Evolutionary conservation across 176 grass and related monocot species (phyloP).

Genomic region (Oryza nivara): DNA sequence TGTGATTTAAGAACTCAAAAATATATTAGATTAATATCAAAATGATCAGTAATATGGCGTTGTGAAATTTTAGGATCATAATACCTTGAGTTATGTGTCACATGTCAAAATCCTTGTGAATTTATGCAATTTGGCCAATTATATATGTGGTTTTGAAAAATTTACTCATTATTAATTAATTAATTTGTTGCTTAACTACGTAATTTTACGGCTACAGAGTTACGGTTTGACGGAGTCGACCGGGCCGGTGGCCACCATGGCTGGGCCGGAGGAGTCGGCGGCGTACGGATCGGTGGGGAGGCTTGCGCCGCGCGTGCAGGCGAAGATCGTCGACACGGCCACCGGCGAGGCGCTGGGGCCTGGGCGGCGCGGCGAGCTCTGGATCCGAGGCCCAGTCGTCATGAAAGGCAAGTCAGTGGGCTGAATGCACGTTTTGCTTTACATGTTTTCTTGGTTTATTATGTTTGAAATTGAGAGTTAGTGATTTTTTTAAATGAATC

Average conservation of each 20-base stretch:
- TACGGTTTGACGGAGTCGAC: constrained; percentile 85
- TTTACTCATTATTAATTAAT: background rate
- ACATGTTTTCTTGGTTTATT: background rate
- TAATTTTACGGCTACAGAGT: constrained; percentile 41
- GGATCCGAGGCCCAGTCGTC: constrained; percentile 62
- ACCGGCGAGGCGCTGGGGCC: constrained; percentile 67
- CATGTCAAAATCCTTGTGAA: too few species aligned
- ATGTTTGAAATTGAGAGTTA: background rate
- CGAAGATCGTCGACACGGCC: constrained; percentile 74
- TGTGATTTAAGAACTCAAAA: too few species aligned
- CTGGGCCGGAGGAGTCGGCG: constrained; percentile 55
- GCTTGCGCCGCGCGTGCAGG: constrained; percentile 54
- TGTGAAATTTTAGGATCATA: too few species aligned
- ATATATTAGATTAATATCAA: too few species aligned
- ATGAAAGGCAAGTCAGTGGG: constrained; percentile 61
- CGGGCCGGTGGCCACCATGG: constrained; percentile 40
- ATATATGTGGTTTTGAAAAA: too few species aligned
- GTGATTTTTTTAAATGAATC: too few species aligned
- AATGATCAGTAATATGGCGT: too few species aligned
- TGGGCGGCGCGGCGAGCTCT: constrained; percentile 67
- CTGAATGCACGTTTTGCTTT: too few species aligned
- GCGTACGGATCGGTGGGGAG: constrained; percentile 70
- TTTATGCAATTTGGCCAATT: too few species aligned
- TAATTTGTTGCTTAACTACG: background rate
- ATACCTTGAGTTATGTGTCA: too few species aligned